Conservation (phyloP, 2,329 filamentous ascomycete species). For the Colletotrichum sp. region DNA sequence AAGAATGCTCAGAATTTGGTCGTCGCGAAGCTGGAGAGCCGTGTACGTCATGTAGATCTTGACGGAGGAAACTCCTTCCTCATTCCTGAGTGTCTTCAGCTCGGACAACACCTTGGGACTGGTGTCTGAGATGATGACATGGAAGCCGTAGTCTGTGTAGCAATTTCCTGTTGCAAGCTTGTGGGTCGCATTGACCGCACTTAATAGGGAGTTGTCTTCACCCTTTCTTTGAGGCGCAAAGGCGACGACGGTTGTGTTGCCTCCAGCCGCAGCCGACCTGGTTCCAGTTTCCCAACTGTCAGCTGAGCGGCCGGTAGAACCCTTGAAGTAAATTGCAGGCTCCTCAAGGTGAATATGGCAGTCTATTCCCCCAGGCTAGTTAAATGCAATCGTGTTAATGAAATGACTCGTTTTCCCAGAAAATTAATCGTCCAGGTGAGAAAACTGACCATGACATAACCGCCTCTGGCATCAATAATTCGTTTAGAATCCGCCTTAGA, state of each 20-base stretch:
- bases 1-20: constrained; percentile 46
- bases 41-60: constrained; percentile 60
- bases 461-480: background rate
- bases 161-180: constrained; percentile 44
- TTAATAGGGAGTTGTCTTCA: constrained; percentile 43
- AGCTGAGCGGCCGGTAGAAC: background rate
- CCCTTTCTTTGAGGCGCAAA: constrained; percentile 58
- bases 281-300: constrained; percentile 40
- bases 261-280: constrained; percentile 59
- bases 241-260: constrained; percentile 60
- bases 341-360: background rate
- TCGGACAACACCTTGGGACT: background rate
- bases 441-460: background rate
- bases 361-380: background rate
- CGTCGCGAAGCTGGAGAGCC: constrained; percentile 51
- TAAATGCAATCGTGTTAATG: background rate
- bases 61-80: constrained; percentile 47
- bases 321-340: background rate
- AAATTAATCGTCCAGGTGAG: background rate
- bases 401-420: background rate
- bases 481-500: background rate
- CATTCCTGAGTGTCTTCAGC: background rate
- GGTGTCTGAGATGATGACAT: background rate
- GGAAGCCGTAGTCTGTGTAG: constrained; percentile 37
- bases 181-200: constrained; percentile 51